Evolutionary conservation across 306 rosid species (phyloP), one percentile per base, ranked within the genome.

Genomic region (Quillaja saponaria): DNA sequence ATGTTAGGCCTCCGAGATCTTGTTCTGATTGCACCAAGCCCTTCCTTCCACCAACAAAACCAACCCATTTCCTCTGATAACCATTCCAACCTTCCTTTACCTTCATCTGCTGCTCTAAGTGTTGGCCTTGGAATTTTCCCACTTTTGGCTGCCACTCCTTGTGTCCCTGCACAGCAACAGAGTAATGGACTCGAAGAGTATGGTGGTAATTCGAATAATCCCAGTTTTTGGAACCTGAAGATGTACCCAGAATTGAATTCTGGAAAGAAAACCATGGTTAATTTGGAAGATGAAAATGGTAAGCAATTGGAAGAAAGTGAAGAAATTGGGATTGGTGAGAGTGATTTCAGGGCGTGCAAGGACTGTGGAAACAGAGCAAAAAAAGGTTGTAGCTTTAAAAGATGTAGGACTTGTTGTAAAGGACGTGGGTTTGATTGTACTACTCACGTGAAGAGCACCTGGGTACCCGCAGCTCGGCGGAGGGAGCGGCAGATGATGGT

Each of bases 311-410:
- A 44, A 54, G 76, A 59, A 9, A 39, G 64, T 8, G 78, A 73
- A 0, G 78, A 63, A 6, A 35, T 45, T 35, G 76, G 78, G 1
- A 56, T 65, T 3, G 81, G 72, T 50, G 81, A 76, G 4, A 53
- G 69, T 14, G 78, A 78, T 1, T 67, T 71, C 67, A 80, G 67
- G 55, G 83, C 75, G 16, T 90, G 97, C 46, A 74, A 64, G 46
- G 97, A 90, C 67, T 86, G 96, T 65, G 95, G 95, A 18, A 90
- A 90, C 65, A 82, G 83, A 45, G 95, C 97, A 0, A 86, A 90
- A 84, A 90, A 83, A 71, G 97, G 79, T 41, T 90, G 97, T 21
- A 74, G 62, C 13, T 79, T 10, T 34, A 63, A 63, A 16, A 80
- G 95, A 70, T 86, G 97, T 55, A 84, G 95, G 77, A 90, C 95